Conservation (phyloP, 371 early-diverging fungal species). For the Circinella umbellata region DNA sequence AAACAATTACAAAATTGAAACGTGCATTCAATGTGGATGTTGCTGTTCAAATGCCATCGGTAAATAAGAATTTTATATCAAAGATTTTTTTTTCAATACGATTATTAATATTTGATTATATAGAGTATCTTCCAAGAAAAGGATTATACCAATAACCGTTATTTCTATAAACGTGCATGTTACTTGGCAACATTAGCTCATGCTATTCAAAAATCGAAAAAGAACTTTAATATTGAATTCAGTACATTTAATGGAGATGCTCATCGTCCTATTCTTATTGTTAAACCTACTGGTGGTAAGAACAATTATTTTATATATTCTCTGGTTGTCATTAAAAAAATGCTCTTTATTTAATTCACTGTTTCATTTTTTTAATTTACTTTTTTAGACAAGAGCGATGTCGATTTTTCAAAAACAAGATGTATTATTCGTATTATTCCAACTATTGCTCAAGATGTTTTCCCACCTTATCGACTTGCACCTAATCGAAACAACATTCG, state of each 20-base stretch:
- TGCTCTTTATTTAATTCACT: neutral
- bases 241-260: slow-evolving; percentile 71
- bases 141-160: slow-evolving; percentile 92
- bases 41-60: slow-evolving; percentile 91
- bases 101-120: neutral
- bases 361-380: no score
- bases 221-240: slow-evolving; percentile 63
- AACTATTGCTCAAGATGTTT: slow-evolving; percentile 60
- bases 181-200: slow-evolving; percentile 78
- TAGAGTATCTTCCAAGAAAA: slow-evolving; percentile 85
- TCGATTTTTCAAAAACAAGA: slow-evolving; percentile 62
- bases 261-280: slow-evolving; percentile 77
- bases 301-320: neutral
- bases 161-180: slow-evolving; percentile 94
- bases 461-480: slow-evolving; percentile 74
- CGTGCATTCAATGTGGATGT: slow-evolving; percentile 84
- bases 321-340: slow-evolving; percentile 8
- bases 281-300: slow-evolving; percentile 62
- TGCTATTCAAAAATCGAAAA: slow-evolving; percentile 55
- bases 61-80: no score
- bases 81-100: neutral
- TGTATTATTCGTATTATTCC: slow-evolving; percentile 86
- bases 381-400: slow-evolving; percentile 55
- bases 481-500: slow-evolving; percentile 89
- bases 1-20: slow-evolving; percentile 69